Conservation (phyloP, 129 eudicot genomes). For the Flaveria bidentis region DNA sequence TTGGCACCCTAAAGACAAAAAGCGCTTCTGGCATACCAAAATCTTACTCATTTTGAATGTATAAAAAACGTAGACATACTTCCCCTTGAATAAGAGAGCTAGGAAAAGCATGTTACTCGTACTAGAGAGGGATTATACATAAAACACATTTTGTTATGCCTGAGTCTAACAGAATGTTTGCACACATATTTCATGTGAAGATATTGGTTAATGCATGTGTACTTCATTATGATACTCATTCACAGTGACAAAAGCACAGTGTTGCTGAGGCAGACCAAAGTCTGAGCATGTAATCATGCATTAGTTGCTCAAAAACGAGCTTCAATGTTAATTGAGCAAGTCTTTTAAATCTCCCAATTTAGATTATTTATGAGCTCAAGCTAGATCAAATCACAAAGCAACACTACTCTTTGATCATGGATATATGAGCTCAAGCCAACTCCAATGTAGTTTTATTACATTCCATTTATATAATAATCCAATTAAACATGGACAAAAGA, state of each 20-base stretch:
- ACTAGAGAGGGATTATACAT: neutral
- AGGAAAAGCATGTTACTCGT: slow-evolving; percentile 4
- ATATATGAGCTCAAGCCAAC: too few relatives aligned
- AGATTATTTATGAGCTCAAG: slow-evolving; percentile 13
- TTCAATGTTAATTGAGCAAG: neutral
- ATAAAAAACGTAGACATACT: too few relatives aligned
- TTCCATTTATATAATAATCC: neutral
- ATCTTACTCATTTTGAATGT: too few relatives aligned
- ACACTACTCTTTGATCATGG: neutral
- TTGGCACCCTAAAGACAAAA: neutral
- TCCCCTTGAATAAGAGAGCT: neutral
- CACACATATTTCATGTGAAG: neutral
- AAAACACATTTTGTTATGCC: neutral
- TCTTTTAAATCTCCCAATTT: neutral
- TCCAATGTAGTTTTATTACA: neutral
- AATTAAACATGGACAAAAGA: neutral
- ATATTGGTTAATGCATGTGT: neutral
- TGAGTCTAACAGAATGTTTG: neutral
- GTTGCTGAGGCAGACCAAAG: neutral
- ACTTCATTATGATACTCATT: neutral
- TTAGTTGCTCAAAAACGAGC: neutral
- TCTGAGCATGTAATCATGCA: slow-evolving; percentile 5
- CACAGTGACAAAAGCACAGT: neutral
- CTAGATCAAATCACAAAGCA: neutral
- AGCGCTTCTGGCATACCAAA: too few relatives aligned